Conservation (phyloP, 73 alveolate genomes). For the Halteria grandinella region DNA sequence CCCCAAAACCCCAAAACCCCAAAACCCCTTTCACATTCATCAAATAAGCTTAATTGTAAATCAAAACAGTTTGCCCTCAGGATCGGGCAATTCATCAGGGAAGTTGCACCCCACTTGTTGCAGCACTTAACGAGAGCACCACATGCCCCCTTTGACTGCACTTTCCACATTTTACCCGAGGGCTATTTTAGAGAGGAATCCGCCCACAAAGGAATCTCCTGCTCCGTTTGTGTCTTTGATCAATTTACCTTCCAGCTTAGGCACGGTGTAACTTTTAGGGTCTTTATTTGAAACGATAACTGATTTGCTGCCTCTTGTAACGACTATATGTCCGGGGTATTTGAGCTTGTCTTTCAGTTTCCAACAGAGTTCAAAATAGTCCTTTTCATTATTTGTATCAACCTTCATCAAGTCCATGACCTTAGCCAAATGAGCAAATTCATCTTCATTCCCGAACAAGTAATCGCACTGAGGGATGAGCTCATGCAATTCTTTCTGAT, state of each 20-base stretch:
- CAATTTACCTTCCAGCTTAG: not conserved
- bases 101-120: too few species aligned
- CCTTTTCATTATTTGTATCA: not conserved
- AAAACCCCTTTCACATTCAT: too few species aligned
- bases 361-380: slow-evolving; percentile 16
- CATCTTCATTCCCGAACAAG: slow-evolving; percentile 85
- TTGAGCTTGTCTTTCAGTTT: slow-evolving; percentile 1
- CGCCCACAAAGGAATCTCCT: too few species aligned
- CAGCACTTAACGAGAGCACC: too few species aligned
- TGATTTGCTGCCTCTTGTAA: slow-evolving; percentile 12
- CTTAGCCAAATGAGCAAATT: slow-evolving; percentile 67
- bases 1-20: too few species aligned
- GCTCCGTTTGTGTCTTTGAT: slow-evolving; percentile 47
- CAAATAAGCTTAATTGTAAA: too few species aligned
- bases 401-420: slow-evolving; percentile 1
- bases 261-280: not conserved
- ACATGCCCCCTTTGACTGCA: too few species aligned
- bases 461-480: slow-evolving; percentile 59
- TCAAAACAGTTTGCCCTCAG: too few species aligned
- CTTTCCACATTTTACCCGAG: too few species aligned
- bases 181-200: too few species aligned
- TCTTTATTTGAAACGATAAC: not conserved
- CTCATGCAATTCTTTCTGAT: slow-evolving; percentile 48
- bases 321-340: not conserved
- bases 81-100: too few species aligned